Percentiles rank a stretch among this genome's conserved stretches.
phyloP scores from a whole-genome alignment of 2,329 filamentous ascomycete species.

The Diaporthe sp. region DNA sequence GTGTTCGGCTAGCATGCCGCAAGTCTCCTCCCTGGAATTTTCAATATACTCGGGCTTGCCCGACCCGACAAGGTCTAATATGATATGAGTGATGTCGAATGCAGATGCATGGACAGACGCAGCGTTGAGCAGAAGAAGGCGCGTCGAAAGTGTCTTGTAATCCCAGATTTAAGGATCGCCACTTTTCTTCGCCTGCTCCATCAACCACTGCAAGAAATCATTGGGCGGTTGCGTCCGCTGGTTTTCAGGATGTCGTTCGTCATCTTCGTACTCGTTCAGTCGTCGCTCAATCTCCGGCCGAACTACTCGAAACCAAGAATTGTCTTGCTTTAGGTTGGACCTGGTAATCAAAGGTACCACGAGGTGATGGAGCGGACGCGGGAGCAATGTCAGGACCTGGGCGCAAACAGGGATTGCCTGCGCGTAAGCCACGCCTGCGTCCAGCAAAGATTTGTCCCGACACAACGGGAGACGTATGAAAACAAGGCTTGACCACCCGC shows the following conservation, averaged over 20 bases:
- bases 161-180: neutral
- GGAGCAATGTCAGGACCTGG: constrained; percentile 40
- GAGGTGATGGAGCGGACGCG: constrained; percentile 38
- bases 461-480: constrained; percentile 49
- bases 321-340: constrained; percentile 41
- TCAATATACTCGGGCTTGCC: constrained; percentile 42
- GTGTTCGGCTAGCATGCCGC: constrained; percentile 41
- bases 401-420: constrained; percentile 36
- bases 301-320: constrained; percentile 35
- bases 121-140: constrained; percentile 44
- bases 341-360: constrained; percentile 41
- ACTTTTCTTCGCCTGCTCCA: constrained; percentile 6
- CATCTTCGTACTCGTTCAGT: constrained; percentile 32
- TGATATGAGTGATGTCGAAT: constrained; percentile 53
- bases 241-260: constrained; percentile 18
- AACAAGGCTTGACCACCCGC: constrained; percentile 47
- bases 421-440: neutral
- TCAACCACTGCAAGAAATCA: constrained; percentile 41
- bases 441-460: constrained; percentile 37
- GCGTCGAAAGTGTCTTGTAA: constrained; percentile 1
- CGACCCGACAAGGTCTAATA: constrained; percentile 56
- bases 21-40: constrained; percentile 52
- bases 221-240: constrained; percentile 14
- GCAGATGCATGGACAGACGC: constrained; percentile 55
- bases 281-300: constrained; percentile 41